Base-by-base conservation (phyloP, 208 protist species). In the Wallacemonas sp. region DNA sequence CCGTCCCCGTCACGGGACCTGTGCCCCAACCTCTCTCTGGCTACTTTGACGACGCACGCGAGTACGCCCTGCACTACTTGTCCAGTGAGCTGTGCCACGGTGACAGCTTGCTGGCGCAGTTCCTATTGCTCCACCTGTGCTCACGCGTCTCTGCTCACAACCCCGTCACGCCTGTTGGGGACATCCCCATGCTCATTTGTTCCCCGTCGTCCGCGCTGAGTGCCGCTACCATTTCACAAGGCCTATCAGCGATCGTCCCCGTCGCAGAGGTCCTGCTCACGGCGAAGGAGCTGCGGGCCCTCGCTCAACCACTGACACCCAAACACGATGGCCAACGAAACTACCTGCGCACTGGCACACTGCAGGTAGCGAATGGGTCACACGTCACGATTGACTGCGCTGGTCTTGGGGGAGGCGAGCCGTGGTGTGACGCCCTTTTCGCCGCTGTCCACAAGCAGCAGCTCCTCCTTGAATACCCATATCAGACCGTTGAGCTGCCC, bases 341-440 rank as follows among this genome's bases (percentile, higher is more conserved):
- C 71, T 85, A 75, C 47, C 76, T 95, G 2, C 73, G 70, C 2
- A 78, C 80, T 0, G 90, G 90, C 49, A 29, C 86, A 5, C 67
- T 95, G 21, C 90, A 95, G 62, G 69, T 95, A 4, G 86, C 80
- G 2, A 88, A 93, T 68, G 90, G 90, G n/a, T 81, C 82, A 11
- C 83, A 95, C 57, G 48, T 95, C n/a, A 92, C 85, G 21, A 41
- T 95, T 3, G 84, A 95, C 72, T 88, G 80, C 49, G 44, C 41
- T 9, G 68, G 64, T 1, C 58, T 90, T 11, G 55, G 17, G 1
- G 32, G 65, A 43, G 54, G 46, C 23, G 60, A 16, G 36, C 30
- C 61, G 32, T 78, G 86, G 72, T 56, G 70, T 27, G 82, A 94
- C 24, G 70, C 70, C 4, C 43, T 94, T 27, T 91, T 91, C 41